Evolutionary conservation across 352 stramenopile species (phyloP), one percentile per base, ranked within the genome.

Genomic region (Pythium rishiriense): DNA sequence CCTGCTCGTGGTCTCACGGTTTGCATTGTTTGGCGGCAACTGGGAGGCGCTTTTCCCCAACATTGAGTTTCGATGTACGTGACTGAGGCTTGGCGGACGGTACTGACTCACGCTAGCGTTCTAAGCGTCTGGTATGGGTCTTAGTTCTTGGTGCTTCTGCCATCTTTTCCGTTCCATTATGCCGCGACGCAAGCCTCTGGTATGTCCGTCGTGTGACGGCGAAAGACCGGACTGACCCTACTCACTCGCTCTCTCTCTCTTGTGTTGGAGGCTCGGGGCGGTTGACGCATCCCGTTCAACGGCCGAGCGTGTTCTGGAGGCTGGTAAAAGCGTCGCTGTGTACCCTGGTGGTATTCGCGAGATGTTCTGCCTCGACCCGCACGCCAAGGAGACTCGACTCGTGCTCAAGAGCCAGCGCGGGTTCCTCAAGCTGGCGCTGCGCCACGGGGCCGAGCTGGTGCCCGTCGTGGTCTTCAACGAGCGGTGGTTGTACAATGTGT

Each of bases 351-450:
- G 83, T 43, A 78, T 90, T 26, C 76, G 79, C 0, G 83, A 93
- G 68, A 93, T 91, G 70, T 93, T 93, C 57, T 72, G 84, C 35
- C 73, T 72, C 46, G 78, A 93, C 53, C 81, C 78, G 0, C 77
- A 81, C 37, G 79, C 81, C 19, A 90, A 86, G 25, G 71, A 73
- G 12, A 93, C 80, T 39, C 69, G 74, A 26, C 64, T 91, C 50
- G 73, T 93, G 56, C 75, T 93, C 25, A 82, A 87, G 69, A 84
- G 88, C 50, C 81, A 82, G 17, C 56, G 88, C 35, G 83, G 83
- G 12, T 92, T 92, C 31, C 68, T 92, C 66, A 92, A 90, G 59
- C 65, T 92, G n/a, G 83, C 83, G 43, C 85, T 92, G 49, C 79
- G 76, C 26, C 74, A 90, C 37, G 83, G 81, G 7, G 83, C 81